A percentile compares a stretch with the other conserved stretches of the same genome.
These are phyloP conservation scores for Onygena corvina DNA, from an alignment of 2,329 filamentous ascomycete species.

Conservation along the genomic window DNA sequence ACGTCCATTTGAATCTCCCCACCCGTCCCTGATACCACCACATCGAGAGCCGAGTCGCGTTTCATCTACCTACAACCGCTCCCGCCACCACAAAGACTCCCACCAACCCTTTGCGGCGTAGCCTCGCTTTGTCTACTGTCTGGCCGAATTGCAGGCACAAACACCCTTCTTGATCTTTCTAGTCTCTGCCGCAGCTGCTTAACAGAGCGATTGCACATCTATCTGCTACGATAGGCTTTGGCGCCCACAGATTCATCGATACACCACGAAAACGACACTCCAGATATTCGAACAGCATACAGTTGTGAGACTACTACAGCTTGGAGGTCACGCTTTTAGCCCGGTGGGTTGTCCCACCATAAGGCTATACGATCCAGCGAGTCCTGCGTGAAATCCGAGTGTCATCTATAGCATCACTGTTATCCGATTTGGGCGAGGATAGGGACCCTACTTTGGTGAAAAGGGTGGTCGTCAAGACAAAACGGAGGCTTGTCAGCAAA, in stretches of 20 bases:
- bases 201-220: neutral
- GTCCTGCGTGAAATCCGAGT: neutral
- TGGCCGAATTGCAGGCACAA: too few species aligned
- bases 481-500: constrained; percentile 1
- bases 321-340: constrained; percentile 3
- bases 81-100: too few species aligned
- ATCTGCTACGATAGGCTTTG: neutral
- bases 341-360: constrained; percentile 5
- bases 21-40: too few species aligned
- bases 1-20: too few species aligned
- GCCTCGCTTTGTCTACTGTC: too few species aligned
- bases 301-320: neutral
- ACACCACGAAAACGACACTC: neutral
- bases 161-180: too few species aligned
- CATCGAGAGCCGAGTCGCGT: too few species aligned
- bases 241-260: neutral
- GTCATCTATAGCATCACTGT: neutral
- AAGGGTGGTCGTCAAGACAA: too few species aligned
- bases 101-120: too few species aligned
- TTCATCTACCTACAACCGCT: too few species aligned
- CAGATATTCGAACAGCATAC: neutral
- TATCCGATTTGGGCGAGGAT: neutral
- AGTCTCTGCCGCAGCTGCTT: too few species aligned
- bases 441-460: too few species aligned
- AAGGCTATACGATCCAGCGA: neutral